Evolutionary conservation across 805 yeast species (phyloP).

Genomic region (Deakozyma indianensis): DNA sequence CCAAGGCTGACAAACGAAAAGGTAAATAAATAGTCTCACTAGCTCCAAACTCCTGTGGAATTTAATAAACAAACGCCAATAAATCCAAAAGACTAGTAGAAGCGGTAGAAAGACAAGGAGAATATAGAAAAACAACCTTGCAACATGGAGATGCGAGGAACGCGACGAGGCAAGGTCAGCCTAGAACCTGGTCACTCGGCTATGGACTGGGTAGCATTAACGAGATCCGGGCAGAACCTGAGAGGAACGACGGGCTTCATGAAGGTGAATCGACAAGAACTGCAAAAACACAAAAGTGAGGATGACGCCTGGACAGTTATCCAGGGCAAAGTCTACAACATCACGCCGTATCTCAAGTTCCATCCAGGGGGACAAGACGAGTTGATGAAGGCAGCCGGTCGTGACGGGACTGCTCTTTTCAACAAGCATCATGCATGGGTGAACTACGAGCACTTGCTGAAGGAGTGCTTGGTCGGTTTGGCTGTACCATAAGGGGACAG

Average conservation of each 20-base stretch:
- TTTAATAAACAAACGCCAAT: no score
- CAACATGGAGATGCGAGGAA: neutral
- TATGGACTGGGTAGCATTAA: slow-evolving; percentile 66
- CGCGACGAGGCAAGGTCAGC: slow-evolving; percentile 37
- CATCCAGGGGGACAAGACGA: slow-evolving; percentile 91
- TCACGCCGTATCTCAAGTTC: slow-evolving; percentile 68
- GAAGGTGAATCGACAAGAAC: slow-evolving; percentile 34
- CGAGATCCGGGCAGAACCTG: slow-evolving; percentile 33
- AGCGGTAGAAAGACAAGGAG: no score
- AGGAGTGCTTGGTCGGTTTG: slow-evolving; percentile 62
- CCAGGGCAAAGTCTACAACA: slow-evolving; percentile 67
- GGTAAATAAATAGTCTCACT: no score
- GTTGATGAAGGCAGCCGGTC: slow-evolving; percentile 65
- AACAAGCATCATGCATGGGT: slow-evolving; percentile 64
- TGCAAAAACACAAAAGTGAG: slow-evolving; percentile 40
- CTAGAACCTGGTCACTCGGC: slow-evolving; percentile 75
- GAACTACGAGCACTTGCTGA: slow-evolving; percentile 68
- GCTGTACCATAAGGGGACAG: slow-evolving; percentile 8
- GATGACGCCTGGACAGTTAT: slow-evolving; percentile 80
- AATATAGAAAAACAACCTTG: no score
- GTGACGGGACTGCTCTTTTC: slow-evolving; percentile 66
- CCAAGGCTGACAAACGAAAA: no score
- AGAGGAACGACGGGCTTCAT: slow-evolving; percentile 21
- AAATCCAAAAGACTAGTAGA: no score
- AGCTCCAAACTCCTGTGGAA: no score